A percentile compares a stretch with the other conserved stretches of the same genome.
Evolutionary conservation across 2,329 filamentous ascomycete genomes (phyloP).

Genomic region (Apiospora malaysiana): DNA sequence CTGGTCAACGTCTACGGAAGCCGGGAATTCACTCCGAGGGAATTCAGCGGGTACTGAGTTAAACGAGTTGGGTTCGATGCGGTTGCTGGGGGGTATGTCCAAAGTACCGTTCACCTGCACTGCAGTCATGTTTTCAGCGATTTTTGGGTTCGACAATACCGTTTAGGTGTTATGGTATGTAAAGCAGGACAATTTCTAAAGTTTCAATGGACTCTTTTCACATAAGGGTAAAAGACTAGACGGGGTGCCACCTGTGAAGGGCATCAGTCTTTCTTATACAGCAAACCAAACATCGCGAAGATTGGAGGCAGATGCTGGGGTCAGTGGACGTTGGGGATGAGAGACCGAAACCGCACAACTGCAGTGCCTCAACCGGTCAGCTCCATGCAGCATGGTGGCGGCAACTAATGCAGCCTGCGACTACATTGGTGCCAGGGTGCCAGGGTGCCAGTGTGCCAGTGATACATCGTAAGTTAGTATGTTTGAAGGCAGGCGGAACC

Average conservation of each 20-base stretch:
- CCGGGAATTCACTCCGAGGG: constrained; percentile 39
- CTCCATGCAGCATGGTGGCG: neutral
- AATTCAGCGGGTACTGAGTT: constrained; percentile 57
- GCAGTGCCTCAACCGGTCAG: neutral
- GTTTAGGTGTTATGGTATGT: neutral
- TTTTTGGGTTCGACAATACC: neutral
- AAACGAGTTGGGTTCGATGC: constrained; percentile 53
- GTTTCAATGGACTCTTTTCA: neutral
- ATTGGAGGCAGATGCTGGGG: neutral
- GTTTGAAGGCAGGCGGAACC: neutral
- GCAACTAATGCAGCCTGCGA: constrained; percentile 6
- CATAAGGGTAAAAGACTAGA: neutral
- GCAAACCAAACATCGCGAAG: neutral
- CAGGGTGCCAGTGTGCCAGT: no score
- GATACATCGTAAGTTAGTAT: no score
- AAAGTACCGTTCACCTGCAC: neutral
- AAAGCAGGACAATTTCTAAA: neutral
- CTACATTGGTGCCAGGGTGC: no score
- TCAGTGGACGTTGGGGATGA: neutral
- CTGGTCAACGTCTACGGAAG: constrained; percentile 42
- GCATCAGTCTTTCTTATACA: neutral
- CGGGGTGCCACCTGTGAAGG: neutral
- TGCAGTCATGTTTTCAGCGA: neutral
- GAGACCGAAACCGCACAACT: neutral
- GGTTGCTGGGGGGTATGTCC: constrained; percentile 18